Base-by-base conservation (phyloP, 2,329 filamentous ascomycete species). In the Taxawa tesnikishii region DNA sequence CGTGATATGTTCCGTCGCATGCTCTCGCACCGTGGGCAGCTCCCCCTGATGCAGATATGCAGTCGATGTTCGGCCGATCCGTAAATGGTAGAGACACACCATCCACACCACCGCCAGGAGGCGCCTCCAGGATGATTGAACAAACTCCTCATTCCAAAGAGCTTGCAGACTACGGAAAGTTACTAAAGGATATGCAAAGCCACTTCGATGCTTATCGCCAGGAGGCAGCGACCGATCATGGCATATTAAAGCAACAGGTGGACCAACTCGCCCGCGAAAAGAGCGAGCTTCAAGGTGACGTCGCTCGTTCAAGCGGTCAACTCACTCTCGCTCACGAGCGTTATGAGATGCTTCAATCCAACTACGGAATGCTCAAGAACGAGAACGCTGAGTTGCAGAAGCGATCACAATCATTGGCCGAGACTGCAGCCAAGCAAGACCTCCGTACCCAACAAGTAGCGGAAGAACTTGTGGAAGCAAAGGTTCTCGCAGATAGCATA, bases 1-100 rank as follows among this genome's bases (percentile, higher is more conserved):
- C 79, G 90, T 40, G 88, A 98, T 52, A 94, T 94, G 74, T 96
- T 94, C 76, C 78, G 88, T 14, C 84, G 87, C 32, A 87, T 96
- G 65, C 71, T 94, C 17, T 82, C 88, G 43, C 82, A 90, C 40
- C 70, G 75, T 36, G 73, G 75, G 12, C 70, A 75, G 36, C 37
- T 69, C 56, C 76, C 59, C 66, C 49, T 48, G 70, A 50, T 51
- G 71, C 52, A 9, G 79, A 85, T 38, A 63, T 79, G 26, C 68
- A 71, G 11, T 77, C 77, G 2, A 66, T 76, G 30, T 77, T 92
- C 49, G 83, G 79, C 2, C 75, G 78, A 44, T 82, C 81, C 12
- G 59, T 80, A 18, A 73, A 78, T 37, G 68, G 72, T 11, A 59
- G 61, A 30, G 57, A 59, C 23, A 52, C 55, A 13, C 63, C 65